A percentile compares a stretch with the other conserved stretches of the same genome.
These are phyloP conservation scores for Metschnikowia chrysomelidarum DNA, from an alignment of 805 yeast species.

Conservation along the genomic window DNA sequence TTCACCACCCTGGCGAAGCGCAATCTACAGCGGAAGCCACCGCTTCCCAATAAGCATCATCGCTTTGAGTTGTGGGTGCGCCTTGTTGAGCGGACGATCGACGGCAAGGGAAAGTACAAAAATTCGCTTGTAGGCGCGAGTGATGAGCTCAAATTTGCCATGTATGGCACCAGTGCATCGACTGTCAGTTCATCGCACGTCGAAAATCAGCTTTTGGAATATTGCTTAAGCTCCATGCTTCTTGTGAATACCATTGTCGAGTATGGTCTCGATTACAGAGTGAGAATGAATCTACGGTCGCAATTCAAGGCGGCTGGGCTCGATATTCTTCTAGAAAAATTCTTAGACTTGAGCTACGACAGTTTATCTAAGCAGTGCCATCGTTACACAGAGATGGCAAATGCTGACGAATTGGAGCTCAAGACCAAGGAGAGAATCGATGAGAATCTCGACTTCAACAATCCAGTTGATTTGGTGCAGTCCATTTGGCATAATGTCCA, in stretches of 20 bases:
- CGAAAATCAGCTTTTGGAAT: slow-evolving; percentile 67
- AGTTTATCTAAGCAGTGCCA: slow-evolving; percentile 62
- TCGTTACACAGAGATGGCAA: slow-evolving; percentile 56
- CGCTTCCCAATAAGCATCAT: slow-evolving; percentile 36
- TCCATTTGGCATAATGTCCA: slow-evolving; percentile 57
- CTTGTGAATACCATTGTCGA: slow-evolving; percentile 63
- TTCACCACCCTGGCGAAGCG: slow-evolving; percentile 21
- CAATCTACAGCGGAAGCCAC: slow-evolving; percentile 36
- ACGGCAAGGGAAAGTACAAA: slow-evolving; percentile 79
- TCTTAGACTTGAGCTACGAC: slow-evolving; percentile 48
- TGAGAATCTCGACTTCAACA: slow-evolving; percentile 55
- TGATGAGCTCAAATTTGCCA: slow-evolving; percentile 58
- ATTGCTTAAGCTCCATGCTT: slow-evolving; percentile 66
- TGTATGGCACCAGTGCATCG: slow-evolving; percentile 22
- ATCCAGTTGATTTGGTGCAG: slow-evolving; percentile 67
- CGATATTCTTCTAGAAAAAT: slow-evolving; percentile 18
- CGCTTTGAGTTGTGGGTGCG: slow-evolving; percentile 72
- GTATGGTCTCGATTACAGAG: slow-evolving; percentile 42
- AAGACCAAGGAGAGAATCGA: slow-evolving; percentile 31
- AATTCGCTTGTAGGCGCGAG: slow-evolving; percentile 93
- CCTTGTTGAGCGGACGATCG: slow-evolving; percentile 63
- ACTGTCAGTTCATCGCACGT: slow-evolving; percentile 43
- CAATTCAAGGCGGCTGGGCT: slow-evolving; percentile 32
- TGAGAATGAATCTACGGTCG: slow-evolving; percentile 57
- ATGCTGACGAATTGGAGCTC: slow-evolving; percentile 52